phyloP scores from a whole-genome alignment of 2,329 filamentous ascomycete species.

The Cordyceps sp. region DNA sequence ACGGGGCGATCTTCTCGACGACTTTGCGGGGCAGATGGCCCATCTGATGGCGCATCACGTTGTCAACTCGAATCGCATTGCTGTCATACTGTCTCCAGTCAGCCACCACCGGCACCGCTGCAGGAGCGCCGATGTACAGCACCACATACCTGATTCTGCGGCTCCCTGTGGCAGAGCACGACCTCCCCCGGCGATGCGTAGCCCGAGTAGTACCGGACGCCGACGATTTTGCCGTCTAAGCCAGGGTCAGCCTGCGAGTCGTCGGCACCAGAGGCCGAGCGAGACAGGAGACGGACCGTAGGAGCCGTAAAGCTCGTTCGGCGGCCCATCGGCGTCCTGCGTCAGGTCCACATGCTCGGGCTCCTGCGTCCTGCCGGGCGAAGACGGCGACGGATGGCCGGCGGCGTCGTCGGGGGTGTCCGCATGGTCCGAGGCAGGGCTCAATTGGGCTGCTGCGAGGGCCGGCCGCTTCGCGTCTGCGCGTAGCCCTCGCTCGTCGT shows the following conservation, averaged over 20 bases:
- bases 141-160: slow-evolving; percentile 34
- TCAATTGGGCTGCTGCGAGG: slow-evolving; percentile 2
- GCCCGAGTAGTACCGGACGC: slow-evolving; percentile 43
- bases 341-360: slow-evolving; percentile 25
- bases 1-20: slow-evolving; percentile 55
- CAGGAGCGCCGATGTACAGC: background rate
- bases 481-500: slow-evolving; percentile 6
- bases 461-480: slow-evolving; percentile 12
- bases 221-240: slow-evolving; percentile 30
- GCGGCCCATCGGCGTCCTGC: slow-evolving; percentile 23
- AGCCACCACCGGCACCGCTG: no score
- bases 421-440: background rate
- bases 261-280: background rate
- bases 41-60: slow-evolving; percentile 59
- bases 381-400: background rate
- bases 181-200: slow-evolving; percentile 45
- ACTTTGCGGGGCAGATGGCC: slow-evolving; percentile 57
- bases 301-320: slow-evolving; percentile 29
- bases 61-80: slow-evolving; percentile 67
- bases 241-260: background rate
- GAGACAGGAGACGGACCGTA: slow-evolving; percentile 16
- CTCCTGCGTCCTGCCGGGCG: slow-evolving; percentile 9
- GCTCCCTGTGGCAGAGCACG: slow-evolving; percentile 47
- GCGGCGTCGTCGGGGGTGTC: no score
- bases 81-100: slow-evolving; percentile 34